A percentile compares a stretch with the other conserved stretches of the same genome.
Conservation (phyloP, 768 basidiomycete genomes). For the Termitomyces sp. region DNA sequence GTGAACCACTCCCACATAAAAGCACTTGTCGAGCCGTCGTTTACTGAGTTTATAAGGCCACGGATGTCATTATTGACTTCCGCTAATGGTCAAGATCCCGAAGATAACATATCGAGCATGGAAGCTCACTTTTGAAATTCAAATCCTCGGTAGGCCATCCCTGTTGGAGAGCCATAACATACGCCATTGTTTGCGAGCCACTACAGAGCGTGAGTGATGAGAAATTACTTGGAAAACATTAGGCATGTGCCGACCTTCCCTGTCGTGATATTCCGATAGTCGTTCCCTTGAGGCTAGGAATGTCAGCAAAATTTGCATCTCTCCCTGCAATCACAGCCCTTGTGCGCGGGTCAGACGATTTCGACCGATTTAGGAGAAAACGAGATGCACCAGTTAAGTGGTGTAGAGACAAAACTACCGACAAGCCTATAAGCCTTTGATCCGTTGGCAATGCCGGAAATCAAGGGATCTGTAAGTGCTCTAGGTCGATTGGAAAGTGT, state of each 20-base stretch:
- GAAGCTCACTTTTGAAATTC: conserved; percentile 60
- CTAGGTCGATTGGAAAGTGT: conserved; percentile 29
- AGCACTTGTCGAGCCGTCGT: conserved; percentile 81
- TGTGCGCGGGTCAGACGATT: neutral
- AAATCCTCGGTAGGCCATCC: conserved; percentile 65
- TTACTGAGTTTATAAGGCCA: conserved; percentile 81
- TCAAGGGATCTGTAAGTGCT: conserved; percentile 86
- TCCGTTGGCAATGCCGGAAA: conserved; percentile 90
- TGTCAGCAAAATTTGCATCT: conserved; percentile 60
- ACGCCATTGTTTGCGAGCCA: conserved; percentile 93
- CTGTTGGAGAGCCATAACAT: conserved; percentile 87
- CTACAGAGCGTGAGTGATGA: conserved; percentile 26
- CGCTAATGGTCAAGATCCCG: neutral
- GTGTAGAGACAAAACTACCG: conserved; percentile 86
- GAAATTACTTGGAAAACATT: neutral
- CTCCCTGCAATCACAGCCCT: conserved; percentile 94
- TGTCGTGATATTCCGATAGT: conserved; percentile 85
- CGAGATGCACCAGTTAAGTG: conserved; percentile 70
- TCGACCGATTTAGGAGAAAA: neutral
- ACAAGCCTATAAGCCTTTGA: conserved; percentile 85
- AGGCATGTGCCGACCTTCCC: conserved; percentile 56
- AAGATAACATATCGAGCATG: neutral
- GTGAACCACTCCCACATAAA: conserved; percentile 97
- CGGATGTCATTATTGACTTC: conserved; percentile 79
- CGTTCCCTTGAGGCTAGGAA: conserved; percentile 73